Percentiles rank a stretch among this genome's conserved stretches.
phyloP scores from a whole-genome alignment of 2,329 filamentous ascomycete species.

The Aspergillus sp. region DNA sequence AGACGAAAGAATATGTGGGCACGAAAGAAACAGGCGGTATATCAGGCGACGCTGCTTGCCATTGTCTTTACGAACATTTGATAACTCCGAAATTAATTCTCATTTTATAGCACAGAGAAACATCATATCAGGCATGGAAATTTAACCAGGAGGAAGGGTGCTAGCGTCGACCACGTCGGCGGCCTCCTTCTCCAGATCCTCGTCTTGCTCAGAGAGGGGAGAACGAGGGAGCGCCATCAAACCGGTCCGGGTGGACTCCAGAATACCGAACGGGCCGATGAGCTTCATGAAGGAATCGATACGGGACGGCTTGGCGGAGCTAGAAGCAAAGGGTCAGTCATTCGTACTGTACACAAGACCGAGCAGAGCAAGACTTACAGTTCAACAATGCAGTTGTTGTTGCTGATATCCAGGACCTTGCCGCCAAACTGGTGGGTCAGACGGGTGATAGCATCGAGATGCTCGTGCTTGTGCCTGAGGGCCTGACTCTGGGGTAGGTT shows the following conservation, averaged over 20 bases:
- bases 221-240: constrained; percentile 96
- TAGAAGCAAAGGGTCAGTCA: constrained; percentile 29
- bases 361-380: constrained; percentile 62
- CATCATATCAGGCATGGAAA: constrained; percentile 11
- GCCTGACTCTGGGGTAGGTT: constrained; percentile 84
- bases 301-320: constrained; percentile 85
- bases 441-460: constrained; percentile 93
- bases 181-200: constrained; percentile 78
- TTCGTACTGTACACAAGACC: constrained; percentile 2
- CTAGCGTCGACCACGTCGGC: constrained; percentile 94
- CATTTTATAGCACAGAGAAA: constrained; percentile 17
- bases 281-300: constrained; percentile 99
- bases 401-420: constrained; percentile 96
- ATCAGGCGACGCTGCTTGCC: not conserved
- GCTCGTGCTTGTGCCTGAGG: constrained; percentile 93
- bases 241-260: constrained; percentile 92
- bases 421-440: constrained; percentile 96
- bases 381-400: constrained; percentile 97
- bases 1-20: too few species aligned
- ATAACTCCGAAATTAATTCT: constrained; percentile 11
- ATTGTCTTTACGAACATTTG: not conserved
- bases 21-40: too few species aligned
- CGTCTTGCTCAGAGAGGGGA: constrained; percentile 72
- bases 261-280: constrained; percentile 87
- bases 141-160: constrained; percentile 84